Base-by-base conservation (phyloP, 1,139 yeast species). In the Hemisphaericaspora subhashii region DNA sequence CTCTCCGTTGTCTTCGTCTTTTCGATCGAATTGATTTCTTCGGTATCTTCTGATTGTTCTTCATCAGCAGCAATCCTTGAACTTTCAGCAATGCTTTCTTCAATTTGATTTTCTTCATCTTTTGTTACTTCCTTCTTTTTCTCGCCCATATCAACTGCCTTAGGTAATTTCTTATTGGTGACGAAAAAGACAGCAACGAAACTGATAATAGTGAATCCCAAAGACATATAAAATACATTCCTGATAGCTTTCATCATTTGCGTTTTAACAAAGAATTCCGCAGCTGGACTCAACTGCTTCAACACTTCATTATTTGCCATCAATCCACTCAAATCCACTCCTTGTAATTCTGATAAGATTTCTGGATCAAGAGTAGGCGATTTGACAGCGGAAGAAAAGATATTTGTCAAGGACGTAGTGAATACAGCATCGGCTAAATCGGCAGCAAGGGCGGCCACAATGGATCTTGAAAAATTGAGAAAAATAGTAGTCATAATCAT, bases 401-500 rank as follows among this genome's bases (percentile, higher is more conserved):
- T 45, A 27, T 58, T 58, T 12, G 47, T 48, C 32, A 64, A 55
- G 1, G 70, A 47, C 0, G 68, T 37, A n/a, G 60, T 50, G 50
- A 66, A 68, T 6, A 60, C 62, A 1, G 67, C 59, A 42, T 66
- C 67, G 16, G 68, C 61, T 38, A 69, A 52, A 35, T 58, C 58
- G 8, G 64, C 54, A 11, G 64, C 56, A 20, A 67, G 24, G 3
- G 73, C 68, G 5, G 48, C 44, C 5, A 62, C 61, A 14, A 68
- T 43, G 2, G 64, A 50, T 47, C 73, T 61, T 18, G 44, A 41
- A 41, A 66, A 65, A 44, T 60, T 60, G 18, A 64, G 27, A 35
- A 60, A 58, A 3, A 68, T 53, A 3, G 73, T 66, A 5, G 70
- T 55, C 60, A 66, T 51, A 34, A 70, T 68, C 18, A 57, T 54